Base-by-base conservation (phyloP, 257 asterid species). In the Ehretia macrophylla region DNA sequence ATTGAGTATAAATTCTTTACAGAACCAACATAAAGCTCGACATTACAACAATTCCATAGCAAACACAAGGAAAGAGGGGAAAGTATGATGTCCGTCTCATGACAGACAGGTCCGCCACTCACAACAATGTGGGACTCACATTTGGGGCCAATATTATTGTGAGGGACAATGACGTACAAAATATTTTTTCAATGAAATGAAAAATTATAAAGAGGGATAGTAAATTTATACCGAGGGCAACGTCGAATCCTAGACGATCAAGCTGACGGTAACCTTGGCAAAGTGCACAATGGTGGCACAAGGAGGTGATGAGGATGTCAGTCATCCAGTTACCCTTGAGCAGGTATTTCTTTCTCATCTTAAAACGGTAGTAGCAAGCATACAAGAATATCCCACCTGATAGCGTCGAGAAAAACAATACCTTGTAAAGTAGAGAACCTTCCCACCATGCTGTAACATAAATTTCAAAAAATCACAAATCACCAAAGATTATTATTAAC, bases 201-300 rank as follows among this genome's bases (percentile, higher is more conserved):
- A n/a, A n/a, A n/a, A n/a, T n/a, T n/a, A n/a, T n/a, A n/a, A n/a
- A n/a, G n/a, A n/a, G n/a, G n/a, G n/a, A n/a, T n/a, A n/a, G n/a
- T n/a, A n/a, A n/a, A n/a, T n/a, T 14, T 14, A 21, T 62, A 63
- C 59, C 68, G 1, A 63, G 55, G 51, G 68, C 52, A 11, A 63
- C 68, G 9, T 40, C 20, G 21, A 32, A 63, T 39, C 60, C 68
- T 1, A 63, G 51, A 11, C 48, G 53, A 52, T 52, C 60, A 27
- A 63, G 60, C 53, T 63, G 68, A 50, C 67, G 67, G 22, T 52
- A 63, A 17, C 38, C 27, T 39, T 63, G 68, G 14, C 68, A 63
- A 13, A 63, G 68, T 35, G 59, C 5, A 4, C 44, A 52, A 51
- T 51, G 59, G n/a, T 49, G 54, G 40, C 56, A 63, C 19, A 54